Evolutionary conservation across 2,329 filamentous ascomycete genomes (phyloP).

Genomic region (Magnaporthales sp.): DNA sequence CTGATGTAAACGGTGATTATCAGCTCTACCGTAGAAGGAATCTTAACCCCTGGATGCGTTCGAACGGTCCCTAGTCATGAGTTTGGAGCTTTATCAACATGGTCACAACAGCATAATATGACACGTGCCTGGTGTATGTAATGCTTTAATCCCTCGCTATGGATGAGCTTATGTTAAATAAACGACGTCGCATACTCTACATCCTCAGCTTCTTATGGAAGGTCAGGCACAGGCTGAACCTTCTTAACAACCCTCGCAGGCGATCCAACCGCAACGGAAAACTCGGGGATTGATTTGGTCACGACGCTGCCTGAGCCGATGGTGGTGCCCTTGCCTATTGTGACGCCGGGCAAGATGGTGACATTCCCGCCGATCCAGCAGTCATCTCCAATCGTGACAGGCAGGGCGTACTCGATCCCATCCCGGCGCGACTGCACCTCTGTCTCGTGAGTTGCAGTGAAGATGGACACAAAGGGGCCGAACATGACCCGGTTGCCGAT

Average conservation of each 20-base stretch:
- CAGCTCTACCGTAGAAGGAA: not conserved
- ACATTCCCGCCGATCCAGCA: constrained; percentile 46
- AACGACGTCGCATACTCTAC: not conserved
- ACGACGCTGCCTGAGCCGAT: constrained; percentile 41
- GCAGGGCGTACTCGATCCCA: constrained; percentile 35
- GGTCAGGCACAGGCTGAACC: constrained; percentile 16
- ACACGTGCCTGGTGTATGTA: not conserved
- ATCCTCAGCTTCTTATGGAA: not conserved
- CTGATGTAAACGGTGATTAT: not conserved
- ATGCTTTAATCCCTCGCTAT: not conserved
- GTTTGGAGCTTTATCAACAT: not conserved
- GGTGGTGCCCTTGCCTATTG: constrained; percentile 41
- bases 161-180: not conserved
- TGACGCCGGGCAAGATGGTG: constrained; percentile 42
- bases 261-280: constrained; percentile 36
- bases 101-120: not conserved
- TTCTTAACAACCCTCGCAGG: constrained; percentile 41
- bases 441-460: constrained; percentile 62
- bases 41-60: not conserved
- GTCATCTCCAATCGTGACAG: constrained; percentile 40
- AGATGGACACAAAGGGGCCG: constrained; percentile 64
- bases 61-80: too few species aligned
- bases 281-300: constrained; percentile 38
- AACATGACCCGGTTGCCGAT: constrained; percentile 65
- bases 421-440: constrained; percentile 43